Base-by-base conservation (phyloP, 495 filamentous ascomycete species). In the Friedmanniomyces simplex region DNA sequence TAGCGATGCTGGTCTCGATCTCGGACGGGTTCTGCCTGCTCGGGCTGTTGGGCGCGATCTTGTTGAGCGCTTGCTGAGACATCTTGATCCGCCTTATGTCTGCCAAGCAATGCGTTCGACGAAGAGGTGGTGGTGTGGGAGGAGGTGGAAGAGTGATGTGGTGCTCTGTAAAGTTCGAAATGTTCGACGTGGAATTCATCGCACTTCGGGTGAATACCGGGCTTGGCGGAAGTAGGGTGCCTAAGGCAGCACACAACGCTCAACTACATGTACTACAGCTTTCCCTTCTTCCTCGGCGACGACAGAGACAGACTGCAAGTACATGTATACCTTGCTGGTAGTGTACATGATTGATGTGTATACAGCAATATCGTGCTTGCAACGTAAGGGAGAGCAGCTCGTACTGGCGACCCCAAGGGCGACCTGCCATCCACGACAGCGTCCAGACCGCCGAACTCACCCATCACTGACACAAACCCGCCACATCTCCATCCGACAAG, bases 11-110 rank as follows among this genome's bases (percentile, higher is more conserved):
- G 70, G 78, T 83, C 87, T 98, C 93, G 65, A 96, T 81, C 82
- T 98, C 93, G 59, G 88, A 93, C 62, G 93, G 93, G 74, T 82
- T 88, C 73, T 85, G 79, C 78, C 90, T 84, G 72, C 91, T 96
- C 46, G 91, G 86, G 80, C 88, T 95, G 82, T 89, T 97, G 66
- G 83, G 74, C 72, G 91, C 90, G 74, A 98, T 97, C 88, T 97
- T 97, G 85, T 91, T 91, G 74, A 93, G 77, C 70, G 86, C 79
- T 78, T 86, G 80, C 73, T 67, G 64, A 69, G 72, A 74, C 72
- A 74, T 74, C 49, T 52, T 52, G 25, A 36, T 25, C 30, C 30
- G 26, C 30, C 49, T 52, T 52, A 52, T 52, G 49, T 52, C 49
- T 52, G 49, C 49, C 49, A 52, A 52, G 49, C 49, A 52, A 52